These are phyloP conservation scores for Hydnum rufescens DNA, from an alignment of 768 basidiomycete species.

Conservation along the genomic window DNA sequence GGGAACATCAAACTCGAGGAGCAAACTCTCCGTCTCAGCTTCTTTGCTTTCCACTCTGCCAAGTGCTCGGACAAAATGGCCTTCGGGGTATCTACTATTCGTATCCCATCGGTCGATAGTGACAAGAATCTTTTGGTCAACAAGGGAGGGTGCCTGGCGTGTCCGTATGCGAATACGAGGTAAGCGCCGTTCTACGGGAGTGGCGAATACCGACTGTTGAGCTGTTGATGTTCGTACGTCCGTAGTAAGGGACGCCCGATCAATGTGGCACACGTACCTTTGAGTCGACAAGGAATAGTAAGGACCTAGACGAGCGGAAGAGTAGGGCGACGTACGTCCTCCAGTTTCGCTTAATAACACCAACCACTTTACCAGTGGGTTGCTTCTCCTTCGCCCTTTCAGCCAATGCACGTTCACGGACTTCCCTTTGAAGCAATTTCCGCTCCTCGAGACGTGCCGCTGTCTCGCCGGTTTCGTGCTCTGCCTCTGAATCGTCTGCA, in stretches of 20 bases:
- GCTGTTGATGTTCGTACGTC: conserved; percentile 58
- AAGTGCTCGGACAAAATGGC: conserved; percentile 85
- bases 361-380: conserved; percentile 82
- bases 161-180: conserved; percentile 90
- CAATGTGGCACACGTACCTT: conserved; percentile 85
- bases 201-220: conserved; percentile 83
- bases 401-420: conserved; percentile 15
- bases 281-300: conserved; percentile 15
- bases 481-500: conserved; percentile 44
- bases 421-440: conserved; percentile 17
- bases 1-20: conserved; percentile 89
- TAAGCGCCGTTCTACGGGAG: conserved; percentile 74
- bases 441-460: conserved; percentile 24
- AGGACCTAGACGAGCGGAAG: conserved; percentile 3
- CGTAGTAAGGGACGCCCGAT: conserved; percentile 68
- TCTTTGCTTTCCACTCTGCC: conserved; percentile 88
- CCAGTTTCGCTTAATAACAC: conserved; percentile 91
- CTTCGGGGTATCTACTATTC: conserved; percentile 82
- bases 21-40: conserved; percentile 82
- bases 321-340: conserved; percentile 40
- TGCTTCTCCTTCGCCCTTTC: conserved; percentile 29
- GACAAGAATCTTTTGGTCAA: conserved; percentile 90
- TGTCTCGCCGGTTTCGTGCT: conserved; percentile 15
- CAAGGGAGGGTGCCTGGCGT: conserved; percentile 72
- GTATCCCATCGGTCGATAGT: conserved; percentile 84